phyloP scores from a whole-genome alignment of 1,284 basidiomycete species.

The Ustilago nuda region DNA sequence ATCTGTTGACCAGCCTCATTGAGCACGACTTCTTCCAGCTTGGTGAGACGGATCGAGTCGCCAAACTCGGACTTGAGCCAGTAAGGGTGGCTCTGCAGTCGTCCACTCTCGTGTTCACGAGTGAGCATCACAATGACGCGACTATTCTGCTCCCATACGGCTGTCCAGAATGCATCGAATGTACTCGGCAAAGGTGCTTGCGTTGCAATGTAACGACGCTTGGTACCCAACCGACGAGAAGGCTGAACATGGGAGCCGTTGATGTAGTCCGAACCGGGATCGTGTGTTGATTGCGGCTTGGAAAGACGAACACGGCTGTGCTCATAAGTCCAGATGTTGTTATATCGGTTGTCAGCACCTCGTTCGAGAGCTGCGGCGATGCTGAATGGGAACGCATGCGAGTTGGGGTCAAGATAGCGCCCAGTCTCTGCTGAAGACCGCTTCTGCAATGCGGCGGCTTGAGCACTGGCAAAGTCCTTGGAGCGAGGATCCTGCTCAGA shows the following conservation, averaged over 20 bases:
- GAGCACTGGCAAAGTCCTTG: constrained; percentile 41
- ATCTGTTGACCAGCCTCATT: constrained; percentile 39
- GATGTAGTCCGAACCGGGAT: constrained; percentile 62
- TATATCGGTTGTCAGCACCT: constrained; percentile 85
- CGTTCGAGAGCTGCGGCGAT: constrained; percentile 96
- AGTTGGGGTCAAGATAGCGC: constrained; percentile 16
- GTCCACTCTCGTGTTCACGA: constrained; percentile 86
- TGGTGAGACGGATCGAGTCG: constrained; percentile 66
- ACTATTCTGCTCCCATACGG: constrained; percentile 74
- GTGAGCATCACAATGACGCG: constrained; percentile 81
- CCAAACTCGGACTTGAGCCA: constrained; percentile 83
- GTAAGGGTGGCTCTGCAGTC: constrained; percentile 90
- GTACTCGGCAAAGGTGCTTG: constrained; percentile 93
- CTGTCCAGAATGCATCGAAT: constrained; percentile 91
- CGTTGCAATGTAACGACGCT: constrained; percentile 87
- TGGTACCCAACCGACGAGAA: constrained; percentile 46
- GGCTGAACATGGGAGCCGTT: constrained; percentile 66
- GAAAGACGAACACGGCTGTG: constrained; percentile 73
- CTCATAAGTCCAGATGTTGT: constrained; percentile 97
- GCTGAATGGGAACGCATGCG: constrained; percentile 78
- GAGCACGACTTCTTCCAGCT: constrained; percentile 55
- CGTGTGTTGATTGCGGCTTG: constrained; percentile 32
- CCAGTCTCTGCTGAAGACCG: constrained; percentile 16
- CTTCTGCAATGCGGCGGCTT: constrained; percentile 28
- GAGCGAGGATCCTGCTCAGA: constrained; percentile 50